Conservation (phyloP, 345 rosid species). For the Populus nigra region DNA sequence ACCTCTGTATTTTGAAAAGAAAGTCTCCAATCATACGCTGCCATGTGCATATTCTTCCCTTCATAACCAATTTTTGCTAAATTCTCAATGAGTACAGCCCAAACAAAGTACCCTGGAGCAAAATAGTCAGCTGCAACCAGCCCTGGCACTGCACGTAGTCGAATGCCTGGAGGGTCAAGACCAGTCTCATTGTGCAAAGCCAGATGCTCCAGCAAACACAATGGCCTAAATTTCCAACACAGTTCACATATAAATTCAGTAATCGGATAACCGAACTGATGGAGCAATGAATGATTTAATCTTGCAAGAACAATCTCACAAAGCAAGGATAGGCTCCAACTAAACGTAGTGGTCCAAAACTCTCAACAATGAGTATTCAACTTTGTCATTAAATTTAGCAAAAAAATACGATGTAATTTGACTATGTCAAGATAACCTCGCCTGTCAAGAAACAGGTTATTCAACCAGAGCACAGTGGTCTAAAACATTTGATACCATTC, state of each 20-base stretch:
- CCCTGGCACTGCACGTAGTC: conserved; percentile 60
- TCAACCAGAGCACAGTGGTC: not conserved
- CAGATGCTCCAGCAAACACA: conserved; percentile 74
- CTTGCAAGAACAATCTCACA: not conserved
- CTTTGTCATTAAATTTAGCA: not conserved
- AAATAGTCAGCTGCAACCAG: conserved; percentile 61
- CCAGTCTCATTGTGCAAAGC: conserved; percentile 70
- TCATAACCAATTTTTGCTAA: conserved; percentile 78
- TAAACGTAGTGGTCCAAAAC: not conserved
- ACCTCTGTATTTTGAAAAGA: conserved; percentile 37
- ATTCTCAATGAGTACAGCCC: conserved; percentile 74
- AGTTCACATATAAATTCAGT: not conserved
- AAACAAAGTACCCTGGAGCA: conserved; percentile 58
- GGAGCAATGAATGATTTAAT: not conserved
- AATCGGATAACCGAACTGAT: not conserved
- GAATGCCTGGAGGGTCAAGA: conserved; percentile 66
- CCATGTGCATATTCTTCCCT: conserved; percentile 49
- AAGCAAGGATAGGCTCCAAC: not conserved
- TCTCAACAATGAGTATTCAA: not conserved
- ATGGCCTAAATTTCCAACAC: conserved; percentile 41
- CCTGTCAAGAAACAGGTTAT: not conserved
- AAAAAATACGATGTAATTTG: no score
- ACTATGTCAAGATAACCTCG: not conserved
- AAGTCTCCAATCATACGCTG: conserved; percentile 33
- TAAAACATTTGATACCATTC: not conserved